These are phyloP conservation scores for Triadica sebifera DNA, from an alignment of 345 rosid species.

Conservation along the genomic window DNA sequence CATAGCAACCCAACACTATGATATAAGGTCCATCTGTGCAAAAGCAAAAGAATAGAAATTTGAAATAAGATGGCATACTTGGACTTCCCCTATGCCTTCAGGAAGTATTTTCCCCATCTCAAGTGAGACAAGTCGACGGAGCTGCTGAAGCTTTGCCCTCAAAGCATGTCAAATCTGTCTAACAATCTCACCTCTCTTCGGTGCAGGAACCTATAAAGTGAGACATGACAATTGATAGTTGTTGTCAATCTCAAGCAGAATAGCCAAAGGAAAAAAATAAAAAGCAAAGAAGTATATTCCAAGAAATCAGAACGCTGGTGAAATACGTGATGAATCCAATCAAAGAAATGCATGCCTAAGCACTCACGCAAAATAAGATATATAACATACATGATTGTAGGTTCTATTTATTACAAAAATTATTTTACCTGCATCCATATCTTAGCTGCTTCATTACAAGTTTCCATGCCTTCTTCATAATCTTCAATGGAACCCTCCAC, in stretches of 20 bases:
- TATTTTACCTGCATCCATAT: conserved; percentile 75
- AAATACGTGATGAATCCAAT: not conserved
- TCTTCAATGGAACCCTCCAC: conserved; percentile 75
- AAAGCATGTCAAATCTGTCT: conserved; percentile 94
- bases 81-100: conserved; percentile 98
- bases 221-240: not conserved
- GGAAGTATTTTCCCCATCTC: conserved; percentile 99
- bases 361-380: not conserved
- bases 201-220: conserved; percentile 72
- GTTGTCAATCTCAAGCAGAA: not conserved
- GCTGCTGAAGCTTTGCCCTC: conserved; percentile 70
- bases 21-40: not conserved
- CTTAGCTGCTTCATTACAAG: conserved; percentile 80
- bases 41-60: not conserved
- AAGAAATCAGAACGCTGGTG: not conserved
- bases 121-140: conserved; percentile 84
- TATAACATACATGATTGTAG: not conserved
- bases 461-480: conserved; percentile 77
- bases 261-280: not conserved
- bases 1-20: not conserved
- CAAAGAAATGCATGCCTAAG: not conserved
- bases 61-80: conserved; percentile 41
- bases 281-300: not conserved
- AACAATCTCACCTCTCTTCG: conserved; percentile 96
- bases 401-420: not conserved